Base-by-base conservation (phyloP, 257 asterid species). In the Scutellaria galericulata region DNA sequence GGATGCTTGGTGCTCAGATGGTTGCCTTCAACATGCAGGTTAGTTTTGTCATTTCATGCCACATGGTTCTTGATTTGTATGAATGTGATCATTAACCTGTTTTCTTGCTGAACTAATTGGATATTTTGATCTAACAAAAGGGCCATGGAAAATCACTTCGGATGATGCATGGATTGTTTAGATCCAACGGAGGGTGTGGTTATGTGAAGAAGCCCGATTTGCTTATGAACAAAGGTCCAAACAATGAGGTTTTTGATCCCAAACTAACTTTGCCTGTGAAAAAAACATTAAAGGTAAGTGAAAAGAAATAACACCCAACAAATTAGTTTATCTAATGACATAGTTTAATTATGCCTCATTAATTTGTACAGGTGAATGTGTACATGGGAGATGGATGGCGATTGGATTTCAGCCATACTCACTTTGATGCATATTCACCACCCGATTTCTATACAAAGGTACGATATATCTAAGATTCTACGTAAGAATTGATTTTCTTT, bases 1-100 rank as follows among this genome's bases (percentile, higher is more conserved):
- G 98, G 98, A 89, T 80, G 84, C 98, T 86, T 62, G 96, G 98
- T 62, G 98, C 96, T 77, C 98, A 92, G 83, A 89, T 92, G 98
- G 90, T 88, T 73, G 98, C 96, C 51, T 88, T 89, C 22, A 92
- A 92, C 75, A 89, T 92, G 98, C 96, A 92, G 90, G 97, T 89
- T 53, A 37, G 42, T 53, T 63, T 20, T n/a, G 14, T 9, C 2
- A 47, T 54, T 20, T n/a, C 10, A 37, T 10, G 45, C 18, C 45
- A 18, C 60, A 42, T 7, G 1, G 13, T 65, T 22, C 1, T 9
- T 27, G 54, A 6, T 46, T 2, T 15, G 12, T 13, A 9, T 12
- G 9, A 52, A 15, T 4, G n/a, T n/a, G n/a, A n/a, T n/a, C n/a
- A n/a, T 14, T 1, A 2, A 4, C 18, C 40, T 22, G 51, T 14